phyloP scores from a whole-genome alignment of 1,284 basidiomycete genomes.

The Cronartium quercuum region DNA sequence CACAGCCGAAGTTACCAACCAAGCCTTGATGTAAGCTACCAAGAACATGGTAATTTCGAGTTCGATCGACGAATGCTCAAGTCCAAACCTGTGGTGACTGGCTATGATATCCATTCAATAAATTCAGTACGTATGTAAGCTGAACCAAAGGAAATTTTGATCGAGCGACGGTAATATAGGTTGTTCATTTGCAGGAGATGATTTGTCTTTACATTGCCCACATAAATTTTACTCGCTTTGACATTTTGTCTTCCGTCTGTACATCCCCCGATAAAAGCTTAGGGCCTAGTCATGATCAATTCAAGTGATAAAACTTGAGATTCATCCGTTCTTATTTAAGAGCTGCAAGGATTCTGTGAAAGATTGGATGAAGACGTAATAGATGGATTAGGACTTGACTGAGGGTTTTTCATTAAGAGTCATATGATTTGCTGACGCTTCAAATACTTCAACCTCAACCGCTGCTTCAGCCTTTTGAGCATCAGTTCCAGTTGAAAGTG shows the following conservation, averaged over 20 bases:
- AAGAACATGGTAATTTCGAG: too few relatives aligned
- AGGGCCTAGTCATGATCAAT: neutral
- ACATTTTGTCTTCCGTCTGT: neutral
- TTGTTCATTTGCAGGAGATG: too few relatives aligned
- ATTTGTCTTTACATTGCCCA: constrained; percentile 4
- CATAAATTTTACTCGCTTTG: neutral
- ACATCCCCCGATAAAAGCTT: neutral
- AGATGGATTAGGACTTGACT: neutral
- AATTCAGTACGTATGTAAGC: too few relatives aligned
- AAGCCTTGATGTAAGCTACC: too few relatives aligned
- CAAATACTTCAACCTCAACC: constrained; percentile 35
- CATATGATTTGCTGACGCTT: constrained; percentile 16
- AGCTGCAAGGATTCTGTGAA: neutral
- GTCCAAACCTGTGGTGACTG: too few relatives aligned
- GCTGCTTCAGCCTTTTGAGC: constrained; percentile 69
- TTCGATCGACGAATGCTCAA: too few relatives aligned
- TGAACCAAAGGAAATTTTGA: too few relatives aligned
- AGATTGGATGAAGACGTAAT: neutral
- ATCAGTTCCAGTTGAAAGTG: constrained; percentile 72
- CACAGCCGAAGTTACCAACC: too few relatives aligned
- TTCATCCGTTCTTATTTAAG: neutral
- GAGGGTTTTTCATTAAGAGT: neutral
- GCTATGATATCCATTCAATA: too few relatives aligned
- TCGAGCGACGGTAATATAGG: too few relatives aligned
- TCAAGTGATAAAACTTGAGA: neutral